Evolutionary conservation across 306 rosid genomes (phyloP), one percentile per base, ranked within the genome.

Genomic region (Canavalia ensiformis): DNA sequence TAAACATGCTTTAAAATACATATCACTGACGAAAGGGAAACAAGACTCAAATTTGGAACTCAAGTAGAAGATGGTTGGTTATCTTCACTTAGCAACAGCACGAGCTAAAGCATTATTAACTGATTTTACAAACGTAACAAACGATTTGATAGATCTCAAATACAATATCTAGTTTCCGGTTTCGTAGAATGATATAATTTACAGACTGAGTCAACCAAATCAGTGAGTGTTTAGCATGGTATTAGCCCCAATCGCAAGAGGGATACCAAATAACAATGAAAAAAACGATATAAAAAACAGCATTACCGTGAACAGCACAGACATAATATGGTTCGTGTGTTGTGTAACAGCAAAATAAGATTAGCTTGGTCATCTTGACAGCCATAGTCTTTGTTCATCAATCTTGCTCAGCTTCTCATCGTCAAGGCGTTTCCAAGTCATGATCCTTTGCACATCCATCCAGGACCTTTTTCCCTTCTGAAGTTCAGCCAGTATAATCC

Each of bases 371-470:
- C 79, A 75, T 78, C 75, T 18, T 2, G 84, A 64, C 39, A 57
- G 37, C 56, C 64, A 57, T 39, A 95, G 82, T 64, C 88, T 74
- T 82, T 91, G 99, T 78, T 93, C 95, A 77, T 93, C 94, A 60
- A 93, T 82, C 86, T 88, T 93, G 89, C 87, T 91, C 74, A 93
- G 75, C 66, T 87, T 89, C 76, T 90, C 85, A 37, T 95, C 91
- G 31, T 95, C 98, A 3, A 93, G 93, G 56, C 94, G 92, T 84
- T 95, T 95, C 99, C 98, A 95, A 7, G 99, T 91, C 87, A 71
- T 74, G 82, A 95, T 90, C 85, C 85, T 88, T 86, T 85, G 77
- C 12, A 91, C 90, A 11, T 87, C 95, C 84, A 25, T 87, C 97
- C 97, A 93, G 13, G 86, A 84, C 9, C 39, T 74, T 54, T 82